phyloP scores from a whole-genome alignment of 2,329 filamentous ascomycete genomes.

The Fusarium sp. region DNA sequence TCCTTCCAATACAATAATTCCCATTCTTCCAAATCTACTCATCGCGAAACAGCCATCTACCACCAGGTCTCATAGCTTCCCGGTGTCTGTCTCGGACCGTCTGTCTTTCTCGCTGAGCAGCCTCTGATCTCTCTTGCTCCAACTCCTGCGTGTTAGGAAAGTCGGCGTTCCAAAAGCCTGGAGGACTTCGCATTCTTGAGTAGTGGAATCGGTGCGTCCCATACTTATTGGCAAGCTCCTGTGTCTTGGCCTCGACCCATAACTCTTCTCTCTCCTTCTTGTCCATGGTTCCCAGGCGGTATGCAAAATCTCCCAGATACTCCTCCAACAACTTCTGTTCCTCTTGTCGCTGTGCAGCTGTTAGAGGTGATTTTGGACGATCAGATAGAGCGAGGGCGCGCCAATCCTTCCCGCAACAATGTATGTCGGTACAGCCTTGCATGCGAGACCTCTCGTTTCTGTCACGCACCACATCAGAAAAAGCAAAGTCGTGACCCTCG shows the following conservation, averaged over 20 bases:
- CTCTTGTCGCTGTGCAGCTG: slow-evolving; percentile 47
- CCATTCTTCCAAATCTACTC: slow-evolving; percentile 58
- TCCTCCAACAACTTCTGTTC: slow-evolving; percentile 62
- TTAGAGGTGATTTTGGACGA: slow-evolving; percentile 51
- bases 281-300: slow-evolving; percentile 66
- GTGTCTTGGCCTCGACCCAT: slow-evolving; percentile 78
- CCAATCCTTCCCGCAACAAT: slow-evolving; percentile 80
- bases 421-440: slow-evolving; percentile 75
- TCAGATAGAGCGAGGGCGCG: slow-evolving; percentile 68
- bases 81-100: slow-evolving; percentile 76
- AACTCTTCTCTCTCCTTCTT: slow-evolving; percentile 68
- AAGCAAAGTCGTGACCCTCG: slow-evolving; percentile 76
- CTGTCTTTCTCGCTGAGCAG: slow-evolving; percentile 67
- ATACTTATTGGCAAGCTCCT: slow-evolving; percentile 75
- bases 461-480: slow-evolving; percentile 75
- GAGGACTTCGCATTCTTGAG: slow-evolving; percentile 75
- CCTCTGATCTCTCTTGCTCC: slow-evolving; percentile 69
- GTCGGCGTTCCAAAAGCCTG: slow-evolving; percentile 89
- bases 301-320: slow-evolving; percentile 66
- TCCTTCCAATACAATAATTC: background rate
- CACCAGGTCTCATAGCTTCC: slow-evolving; percentile 81
- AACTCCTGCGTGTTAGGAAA: slow-evolving; percentile 90
- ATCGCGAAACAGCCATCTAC: slow-evolving; percentile 83
- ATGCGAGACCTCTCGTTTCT: slow-evolving; percentile 74
- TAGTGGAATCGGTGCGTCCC: slow-evolving; percentile 82